Base-by-base conservation (phyloP, 805 yeast genomes). In the Yarrowia yakushimensis region DNA sequence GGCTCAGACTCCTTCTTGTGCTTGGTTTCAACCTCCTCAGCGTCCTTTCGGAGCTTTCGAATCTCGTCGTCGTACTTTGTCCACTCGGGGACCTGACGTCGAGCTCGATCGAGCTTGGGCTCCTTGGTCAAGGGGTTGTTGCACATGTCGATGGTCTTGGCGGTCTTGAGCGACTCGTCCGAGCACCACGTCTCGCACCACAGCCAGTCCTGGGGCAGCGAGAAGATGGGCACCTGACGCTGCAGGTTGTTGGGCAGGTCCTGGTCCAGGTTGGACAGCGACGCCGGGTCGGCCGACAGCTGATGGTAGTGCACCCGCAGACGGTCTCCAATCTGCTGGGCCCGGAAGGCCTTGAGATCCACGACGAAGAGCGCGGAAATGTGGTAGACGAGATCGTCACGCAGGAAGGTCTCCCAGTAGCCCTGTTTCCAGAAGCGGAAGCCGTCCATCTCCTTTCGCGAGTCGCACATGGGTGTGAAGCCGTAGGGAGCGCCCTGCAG, bases 111-210 rank as follows among this genome's bases (percentile, higher is more conserved):
- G 22, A 88, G 74, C 69, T 89, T 90, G 20, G 87, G 85, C 69
- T 90, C 96, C 67, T 86, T 86, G 0, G 94, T 86, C 63, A 87
- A 71, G 1, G 96, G 96, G 68, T 90, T 89, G 71, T 87, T 87
- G 74, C 96, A 90, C 65, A 90, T 75, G 69, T 90, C 96, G 65
- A 90, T 87, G 11, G 92, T 87, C 71, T 85, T 87, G 2, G 96
- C 96, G 0, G 76, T 74, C 61, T 71, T 71, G 63, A 86, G 74
- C 33, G 82, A 76, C 55, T 80, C 86, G 66, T 85, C 88, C 30
- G 85, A 79, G 72, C 96, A 88, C 96, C 96, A 90, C 0, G 96
- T 90, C 70, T 90, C 96, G 74, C 96, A 90, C 96, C 96, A 90
- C 37, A 89, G 76, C 96, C 96, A 90, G 46, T 88, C 92, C 67